Base-by-base conservation (phyloP, 768 basidiomycete species). In the Pisolithus albus region DNA sequence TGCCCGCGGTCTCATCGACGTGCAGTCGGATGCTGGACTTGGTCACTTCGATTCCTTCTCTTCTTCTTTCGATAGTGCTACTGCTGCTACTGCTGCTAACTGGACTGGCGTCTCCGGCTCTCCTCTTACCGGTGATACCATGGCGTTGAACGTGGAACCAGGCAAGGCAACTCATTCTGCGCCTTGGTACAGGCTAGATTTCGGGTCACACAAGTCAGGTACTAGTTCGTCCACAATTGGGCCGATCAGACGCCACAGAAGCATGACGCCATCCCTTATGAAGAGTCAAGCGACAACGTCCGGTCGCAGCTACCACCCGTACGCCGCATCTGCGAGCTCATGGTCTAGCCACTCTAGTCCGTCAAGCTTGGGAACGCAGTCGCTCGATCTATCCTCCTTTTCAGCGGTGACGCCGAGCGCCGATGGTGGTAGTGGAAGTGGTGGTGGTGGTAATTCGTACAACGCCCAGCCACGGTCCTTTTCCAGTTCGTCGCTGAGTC, bases 241-340 rank as follows among this genome's bases (percentile, higher is more conserved):
- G 9, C 83, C 86, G 9, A 74, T 82, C 43, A 71, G 86, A 47
- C 74, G 88, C 43, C 81, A 88, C 61, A 75, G 87, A 50, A 87
- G 85, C 64, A 86, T 85, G 77, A 90, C 88, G 7, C 87, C 88
- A 8, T 82, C 82, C 0, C 55, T 83, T 26, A 66, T 74, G 43
- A 75, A 82, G 48, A 75, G 72, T 32, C 63, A 75, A 52, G 78
- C 81, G 30, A 64, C 65, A 24, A 70, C 70, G 38, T 70, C 69
- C 10, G 68, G 61, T 52, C 72, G 81, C 47, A 75, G 78, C 44
- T 80, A 82, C 56, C 79, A 84, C 61, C 75, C 84, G 19, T 83
- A 83, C 47, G 77, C 75, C 8, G 52, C 58, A 1, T 32, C 50
- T 8, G 66, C 68, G 0, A 65, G 70, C 10, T 48, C 66, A 15